Percentiles rank a stretch among this genome's conserved stretches.
Conservation (phyloP, 768 basidiomycete genomes). For the Hericium coralloides region DNA sequence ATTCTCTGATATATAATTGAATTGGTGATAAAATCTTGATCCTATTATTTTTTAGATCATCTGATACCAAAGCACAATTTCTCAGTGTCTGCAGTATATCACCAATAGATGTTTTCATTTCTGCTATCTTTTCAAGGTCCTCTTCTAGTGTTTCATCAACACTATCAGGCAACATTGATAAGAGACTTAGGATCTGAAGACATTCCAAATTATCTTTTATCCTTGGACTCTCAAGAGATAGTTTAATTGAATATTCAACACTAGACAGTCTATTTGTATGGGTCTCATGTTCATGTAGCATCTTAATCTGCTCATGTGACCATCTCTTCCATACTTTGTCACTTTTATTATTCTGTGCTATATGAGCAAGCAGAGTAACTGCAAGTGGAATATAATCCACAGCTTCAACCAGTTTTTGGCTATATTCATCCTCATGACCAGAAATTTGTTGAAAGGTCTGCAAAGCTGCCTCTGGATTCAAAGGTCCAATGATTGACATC, state of each 20-base stretch:
- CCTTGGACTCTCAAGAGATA: neutral
- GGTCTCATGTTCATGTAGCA: neutral
- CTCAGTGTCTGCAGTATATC: neutral
- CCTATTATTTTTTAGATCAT: neutral
- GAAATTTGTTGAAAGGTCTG: neutral
- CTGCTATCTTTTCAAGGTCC: neutral
- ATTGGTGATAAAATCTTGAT: neutral
- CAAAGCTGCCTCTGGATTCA: neutral
- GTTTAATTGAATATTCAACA: neutral
- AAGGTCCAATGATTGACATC: neutral
- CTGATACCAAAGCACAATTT: neutral
- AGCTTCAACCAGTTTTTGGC: neutral
- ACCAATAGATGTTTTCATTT: neutral
- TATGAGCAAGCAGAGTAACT: neutral
- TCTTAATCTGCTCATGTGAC: neutral
- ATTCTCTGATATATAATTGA: neutral
- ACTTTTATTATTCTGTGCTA: neutral
- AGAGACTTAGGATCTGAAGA: neutral
- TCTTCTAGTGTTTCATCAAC: neutral
- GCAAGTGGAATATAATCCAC: conserved; percentile 1
- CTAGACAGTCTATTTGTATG: neutral
- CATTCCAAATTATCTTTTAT: neutral
- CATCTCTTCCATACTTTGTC: neutral
- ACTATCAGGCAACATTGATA: neutral
- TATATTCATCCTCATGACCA: neutral